Evolutionary conservation across 2,329 filamentous ascomycete species (phyloP), one percentile per base, ranked within the genome.

Genomic region (Metarhizium humberi): DNA sequence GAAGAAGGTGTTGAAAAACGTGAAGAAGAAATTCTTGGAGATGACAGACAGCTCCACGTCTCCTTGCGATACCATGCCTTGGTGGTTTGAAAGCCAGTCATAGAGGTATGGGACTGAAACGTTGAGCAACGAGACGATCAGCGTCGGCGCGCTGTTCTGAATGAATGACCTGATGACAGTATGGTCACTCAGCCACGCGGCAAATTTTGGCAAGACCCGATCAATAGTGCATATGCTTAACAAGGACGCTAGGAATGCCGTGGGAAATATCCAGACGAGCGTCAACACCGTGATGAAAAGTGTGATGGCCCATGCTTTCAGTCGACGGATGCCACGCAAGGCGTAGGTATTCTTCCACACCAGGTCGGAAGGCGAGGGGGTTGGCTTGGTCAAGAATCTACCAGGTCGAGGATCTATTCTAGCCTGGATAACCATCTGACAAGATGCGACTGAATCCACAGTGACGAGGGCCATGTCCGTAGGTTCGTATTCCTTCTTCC

Each of bases 11-110:
- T 99, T 99, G 81, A 99, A 97, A 72, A 99, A 99, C 10, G 88
- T 92, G 69, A 99, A 99, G 78, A 97, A 96, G 74, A 97, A 99
- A 71, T 97, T 99, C 75, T 99, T 99, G 54, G 90, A 96, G 61
- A 99, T 92, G 48, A 95, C 79, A 0, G 94, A 97, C 6, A 99
- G 78, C 70, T 97, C 94, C 25, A 99, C 86, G 59, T 99, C 94
- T 48, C 90, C 90, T 63, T 91, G 89, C 0, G 94, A 97, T 52
- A 96, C 90, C 85, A 95, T 95, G 51, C 94, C 94, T 74, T 99
- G 94, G 53, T 84, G 80, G 67, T 92, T 92, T 3, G 92, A 90
- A 11, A 99, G 80, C 75, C 86, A 96, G 63, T 95, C 91, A 73
- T 99, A 99, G 0, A 99, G 75, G 67, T 95, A 97, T 0, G 94